phyloP scores from a whole-genome alignment of 345 rosid species.

The Erodium maritimum region DNA sequence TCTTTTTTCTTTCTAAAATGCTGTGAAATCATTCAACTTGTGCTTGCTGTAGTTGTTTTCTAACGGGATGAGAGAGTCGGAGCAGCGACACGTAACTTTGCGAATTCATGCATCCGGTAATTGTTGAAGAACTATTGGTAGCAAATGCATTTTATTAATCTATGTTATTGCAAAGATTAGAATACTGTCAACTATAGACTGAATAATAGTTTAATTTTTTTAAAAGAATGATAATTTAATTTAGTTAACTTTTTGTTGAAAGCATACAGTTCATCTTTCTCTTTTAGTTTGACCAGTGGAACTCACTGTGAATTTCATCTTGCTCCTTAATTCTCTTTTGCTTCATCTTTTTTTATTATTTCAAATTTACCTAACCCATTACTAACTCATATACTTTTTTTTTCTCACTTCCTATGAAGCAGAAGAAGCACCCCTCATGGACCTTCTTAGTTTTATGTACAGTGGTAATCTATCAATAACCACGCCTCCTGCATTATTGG shows the following conservation, averaged over 20 bases:
- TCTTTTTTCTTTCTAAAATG: background rate
- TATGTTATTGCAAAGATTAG: background rate
- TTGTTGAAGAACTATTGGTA: background rate
- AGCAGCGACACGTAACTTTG: slow-evolving; percentile 43
- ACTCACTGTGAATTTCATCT: too few species aligned
- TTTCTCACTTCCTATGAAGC: slow-evolving; percentile 13
- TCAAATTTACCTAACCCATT: too few species aligned
- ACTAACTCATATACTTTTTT: too few species aligned
- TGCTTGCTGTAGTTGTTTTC: slow-evolving; percentile 37
- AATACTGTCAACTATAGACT: background rate
- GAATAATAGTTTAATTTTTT: too few species aligned
- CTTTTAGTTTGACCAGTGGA: too few species aligned
- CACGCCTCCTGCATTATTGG: slow-evolving; percentile 32
- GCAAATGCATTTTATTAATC: background rate
- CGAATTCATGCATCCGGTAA: slow-evolving; percentile 49
- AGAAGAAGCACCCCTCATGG: slow-evolving; percentile 65
- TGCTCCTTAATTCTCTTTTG: background rate
- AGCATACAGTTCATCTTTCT: background rate
- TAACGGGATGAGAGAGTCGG: slow-evolving; percentile 54
- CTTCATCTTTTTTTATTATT: background rate
- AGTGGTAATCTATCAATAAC: slow-evolving; percentile 26
- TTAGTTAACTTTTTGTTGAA: background rate
- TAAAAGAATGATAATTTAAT: too few species aligned
- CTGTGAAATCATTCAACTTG: background rate
- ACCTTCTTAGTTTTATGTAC: slow-evolving; percentile 57